These are phyloP conservation scores for Fraxinus dipetala DNA, from an alignment of 305 asterid species.

Conservation along the genomic window DNA sequence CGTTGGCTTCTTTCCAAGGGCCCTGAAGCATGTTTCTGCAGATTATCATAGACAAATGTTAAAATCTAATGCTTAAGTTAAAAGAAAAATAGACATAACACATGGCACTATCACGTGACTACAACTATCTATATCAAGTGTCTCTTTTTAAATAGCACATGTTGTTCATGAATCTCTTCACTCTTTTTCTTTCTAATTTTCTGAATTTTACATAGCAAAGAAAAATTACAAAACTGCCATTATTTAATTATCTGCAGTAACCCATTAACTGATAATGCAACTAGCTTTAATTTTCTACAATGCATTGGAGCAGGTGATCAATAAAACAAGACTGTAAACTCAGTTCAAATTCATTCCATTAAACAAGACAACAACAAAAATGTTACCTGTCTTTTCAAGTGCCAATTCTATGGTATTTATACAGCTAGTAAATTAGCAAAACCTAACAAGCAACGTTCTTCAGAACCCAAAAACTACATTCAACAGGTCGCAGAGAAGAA, in stretches of 20 bases:
- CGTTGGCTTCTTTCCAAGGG: slow-evolving; percentile 97
- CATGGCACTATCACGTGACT: not conserved
- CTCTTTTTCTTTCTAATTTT: not conserved
- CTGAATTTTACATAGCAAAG: not conserved
- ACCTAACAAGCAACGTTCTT: not conserved
- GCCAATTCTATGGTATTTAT: not conserved
- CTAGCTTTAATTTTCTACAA: not conserved
- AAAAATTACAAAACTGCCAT: slow-evolving; percentile 4
- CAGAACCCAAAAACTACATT: not conserved
- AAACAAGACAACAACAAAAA: not conserved
- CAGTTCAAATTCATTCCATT: not conserved
- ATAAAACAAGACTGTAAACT: not conserved
- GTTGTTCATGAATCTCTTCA: not conserved
- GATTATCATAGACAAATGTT: slow-evolving; percentile 9
- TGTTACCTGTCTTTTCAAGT: not conserved
- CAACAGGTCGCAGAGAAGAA: not conserved
- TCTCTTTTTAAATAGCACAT: not conserved
- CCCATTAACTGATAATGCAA: not conserved
- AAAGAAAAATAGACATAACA: not conserved
- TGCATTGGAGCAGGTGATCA: not conserved
- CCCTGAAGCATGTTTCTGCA: slow-evolving; percentile 94
- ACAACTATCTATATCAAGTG: not conserved
- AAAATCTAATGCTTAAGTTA: not conserved
- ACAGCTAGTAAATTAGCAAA: not conserved
- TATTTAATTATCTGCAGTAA: slow-evolving; percentile 11